Conservation (phyloP, 2,329 filamentous ascomycete genomes). For the Calonectria crousiana region DNA sequence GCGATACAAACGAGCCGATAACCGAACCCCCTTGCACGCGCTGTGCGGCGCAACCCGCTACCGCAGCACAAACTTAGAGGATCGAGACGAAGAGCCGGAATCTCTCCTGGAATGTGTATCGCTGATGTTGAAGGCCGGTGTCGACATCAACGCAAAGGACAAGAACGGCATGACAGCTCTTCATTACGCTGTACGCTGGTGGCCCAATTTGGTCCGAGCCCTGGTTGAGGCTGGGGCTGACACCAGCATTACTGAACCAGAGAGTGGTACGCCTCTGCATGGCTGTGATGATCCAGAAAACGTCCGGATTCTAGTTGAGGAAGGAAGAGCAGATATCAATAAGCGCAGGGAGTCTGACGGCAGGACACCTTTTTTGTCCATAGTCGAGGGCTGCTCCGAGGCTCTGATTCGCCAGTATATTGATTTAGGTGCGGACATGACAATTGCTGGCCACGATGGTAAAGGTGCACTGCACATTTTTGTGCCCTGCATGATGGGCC, state of each 20-base stretch:
- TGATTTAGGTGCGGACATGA: conserved; percentile 34
- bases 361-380: conserved; percentile 39
- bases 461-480: background rate
- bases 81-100: background rate
- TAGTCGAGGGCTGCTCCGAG: background rate
- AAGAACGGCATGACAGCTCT: conserved; percentile 30
- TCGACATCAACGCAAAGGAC: conserved; percentile 33
- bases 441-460: background rate
- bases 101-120: conserved; percentile 21
- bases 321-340: conserved; percentile 42
- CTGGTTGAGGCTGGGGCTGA: conserved; percentile 43
- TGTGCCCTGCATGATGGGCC: background rate
- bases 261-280: conserved; percentile 37
- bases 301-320: conserved; percentile 40
- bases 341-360: conserved; percentile 25
- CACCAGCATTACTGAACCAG: conserved; percentile 26
- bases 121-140: conserved; percentile 41
- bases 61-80: background rate
- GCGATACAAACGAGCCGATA: too few species aligned
- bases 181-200: conserved; percentile 26
- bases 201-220: conserved; percentile 15
- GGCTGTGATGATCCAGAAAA: background rate
- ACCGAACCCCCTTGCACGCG: background rate
- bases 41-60: background rate
- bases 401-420: conserved; percentile 15